Base-by-base conservation (phyloP, 1,284 basidiomycete genomes). In the Laetiporus sulphureus region DNA sequence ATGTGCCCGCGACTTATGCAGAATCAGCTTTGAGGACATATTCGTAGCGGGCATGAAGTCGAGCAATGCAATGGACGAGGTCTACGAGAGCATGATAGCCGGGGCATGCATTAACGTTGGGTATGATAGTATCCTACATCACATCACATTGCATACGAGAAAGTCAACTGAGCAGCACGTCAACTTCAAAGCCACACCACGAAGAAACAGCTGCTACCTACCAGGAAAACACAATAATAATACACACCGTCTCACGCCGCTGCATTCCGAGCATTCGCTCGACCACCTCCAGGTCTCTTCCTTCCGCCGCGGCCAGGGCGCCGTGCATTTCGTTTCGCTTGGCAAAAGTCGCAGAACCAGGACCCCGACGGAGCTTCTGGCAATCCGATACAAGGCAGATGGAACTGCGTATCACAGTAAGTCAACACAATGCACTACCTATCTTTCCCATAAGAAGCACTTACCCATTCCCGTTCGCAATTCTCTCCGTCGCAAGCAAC, bases 401-500 rank as follows among this genome's bases (percentile, higher is more conserved):
- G 91, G 72, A 91, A 95, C 91, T 93, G 58, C 18, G 43, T 36
- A 8, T n/a, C n/a, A 27, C 36, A 30, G 42, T 41, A 7, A 44
- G 27, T 29, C 32, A 25, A 15, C n/a, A 13, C 15, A 13, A 22
- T 8, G 10, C 5, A 4, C n/a, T n/a, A n/a, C n/a, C n/a, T n/a
- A n/a, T n/a, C n/a, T n/a, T 29, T 4, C 34, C 12, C 16, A 4
- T 23, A 31, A 30, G 35, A 22, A 44, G 44, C 37, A 80, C 89
- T 60, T 56, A 95, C 92, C 95, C 95, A 98, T 83, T 98, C 94
- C 43, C 75, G 72, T 57, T 86, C 81, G 65, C 95, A 98, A 35
- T 77, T 76, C n/a, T 74, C 70, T 53, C 86, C 87, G 63, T 99
- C 95, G 61, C 95, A 99, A 3, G 83, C 95, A 55, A 99, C 93